phyloP scores from a whole-genome alignment of 208 protist species.

The Wallacemonas sp. region DNA sequence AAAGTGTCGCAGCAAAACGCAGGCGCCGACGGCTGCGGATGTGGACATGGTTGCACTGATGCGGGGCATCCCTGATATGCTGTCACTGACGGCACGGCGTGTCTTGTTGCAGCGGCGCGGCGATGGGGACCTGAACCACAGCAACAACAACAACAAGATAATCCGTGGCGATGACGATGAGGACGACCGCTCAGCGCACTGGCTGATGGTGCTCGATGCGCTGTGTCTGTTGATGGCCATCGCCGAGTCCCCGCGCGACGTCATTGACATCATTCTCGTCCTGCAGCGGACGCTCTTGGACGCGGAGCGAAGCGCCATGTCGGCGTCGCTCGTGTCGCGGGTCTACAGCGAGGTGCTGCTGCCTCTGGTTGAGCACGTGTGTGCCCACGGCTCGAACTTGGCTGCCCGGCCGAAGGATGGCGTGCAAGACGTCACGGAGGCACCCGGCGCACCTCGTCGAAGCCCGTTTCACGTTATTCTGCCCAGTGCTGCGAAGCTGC shows the following conservation, averaged over 20 bases:
- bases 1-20: slow-evolving; percentile 10
- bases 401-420: background rate
- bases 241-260: slow-evolving; percentile 32
- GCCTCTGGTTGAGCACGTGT: slow-evolving; percentile 72
- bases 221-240: slow-evolving; percentile 49
- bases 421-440: background rate
- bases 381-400: slow-evolving; percentile 21
- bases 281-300: slow-evolving; percentile 71
- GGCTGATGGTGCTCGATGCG: slow-evolving; percentile 49
- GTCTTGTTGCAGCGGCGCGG: no score
- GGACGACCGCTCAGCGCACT: slow-evolving; percentile 44
- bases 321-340: slow-evolving; percentile 25
- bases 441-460: no score
- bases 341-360: slow-evolving; percentile 82
- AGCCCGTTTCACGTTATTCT: no score
- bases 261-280: slow-evolving; percentile 48
- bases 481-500: background rate
- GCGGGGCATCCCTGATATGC: no score
- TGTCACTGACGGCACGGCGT: no score
- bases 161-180: no score
- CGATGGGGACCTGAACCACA: no score
- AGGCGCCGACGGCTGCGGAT: no score
- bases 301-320: slow-evolving; percentile 34
- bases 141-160: no score
- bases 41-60: no score